Percentiles rank a stretch among this genome's conserved stretches.
These are phyloP conservation scores for Solanum chmielewskii DNA, from an alignment of 257 asterid genomes.

Conservation along the genomic window DNA sequence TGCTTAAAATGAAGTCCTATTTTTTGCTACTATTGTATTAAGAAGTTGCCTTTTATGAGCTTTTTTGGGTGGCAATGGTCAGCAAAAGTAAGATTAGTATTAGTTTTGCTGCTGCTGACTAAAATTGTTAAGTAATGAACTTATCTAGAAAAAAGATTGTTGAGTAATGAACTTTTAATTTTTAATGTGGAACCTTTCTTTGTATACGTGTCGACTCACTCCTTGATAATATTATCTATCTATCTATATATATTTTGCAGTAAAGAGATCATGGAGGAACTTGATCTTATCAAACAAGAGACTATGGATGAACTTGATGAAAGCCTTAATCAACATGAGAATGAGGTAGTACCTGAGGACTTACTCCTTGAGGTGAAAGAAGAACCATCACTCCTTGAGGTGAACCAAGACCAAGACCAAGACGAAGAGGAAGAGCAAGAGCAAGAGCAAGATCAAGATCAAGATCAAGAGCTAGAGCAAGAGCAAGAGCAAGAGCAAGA, in stretches of 20 bases:
- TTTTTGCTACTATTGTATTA: neutral
- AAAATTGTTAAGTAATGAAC: neutral
- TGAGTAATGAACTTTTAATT: neutral
- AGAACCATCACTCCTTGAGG: neutral
- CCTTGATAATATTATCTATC: neutral
- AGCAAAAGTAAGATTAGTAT: neutral
- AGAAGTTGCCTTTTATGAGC: neutral
- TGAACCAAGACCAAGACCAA: constrained; percentile 1
- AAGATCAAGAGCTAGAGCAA: too few relatives aligned
- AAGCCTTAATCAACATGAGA: constrained; percentile 13
- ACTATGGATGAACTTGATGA: constrained; percentile 51
- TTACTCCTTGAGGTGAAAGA: neutral
- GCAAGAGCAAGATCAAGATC: too few relatives aligned
- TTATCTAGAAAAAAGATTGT: neutral
- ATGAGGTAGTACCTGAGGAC: constrained; percentile 8
- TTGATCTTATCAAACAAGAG: constrained; percentile 4
- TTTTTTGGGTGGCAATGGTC: neutral
- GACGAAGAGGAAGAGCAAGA: too few relatives aligned
- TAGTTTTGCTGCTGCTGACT: neutral
- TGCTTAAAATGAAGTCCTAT: neutral
- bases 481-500: neutral
- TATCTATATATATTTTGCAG: neutral
- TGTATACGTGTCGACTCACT: neutral
- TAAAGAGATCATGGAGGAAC: neutral
- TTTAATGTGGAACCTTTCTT: neutral